Evolutionary conservation across 345 rosid genomes (phyloP), one percentile per base, ranked within the genome.

Genomic region (Aegle marmelos): DNA sequence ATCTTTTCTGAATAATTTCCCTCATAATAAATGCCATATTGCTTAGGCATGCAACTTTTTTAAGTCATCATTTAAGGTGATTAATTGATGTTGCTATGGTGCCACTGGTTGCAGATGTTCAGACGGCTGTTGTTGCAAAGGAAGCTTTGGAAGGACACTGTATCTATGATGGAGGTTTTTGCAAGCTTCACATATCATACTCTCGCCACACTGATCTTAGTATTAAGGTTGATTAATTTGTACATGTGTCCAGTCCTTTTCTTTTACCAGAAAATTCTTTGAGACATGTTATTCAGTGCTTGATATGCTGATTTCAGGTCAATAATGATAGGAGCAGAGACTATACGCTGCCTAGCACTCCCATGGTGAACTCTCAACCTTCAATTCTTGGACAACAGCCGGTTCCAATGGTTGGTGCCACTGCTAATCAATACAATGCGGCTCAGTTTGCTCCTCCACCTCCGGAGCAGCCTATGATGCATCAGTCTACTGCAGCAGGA

Each of bases 111-210:
- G 86, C 90, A 94, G 98, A 97, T 91, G 95, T 97, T 73, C 98
- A 90, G 84, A 97, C 94, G 7, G 99, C 94, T 78, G 86, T 97
- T 76, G 90, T 87, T 74, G 99, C 98, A 25, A 97, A 94, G 87
- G 98, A 93, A 83, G 96, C 99, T 67, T 82, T 97, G 88, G 98
- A 97, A 89, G 99, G 99, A 64, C 99, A 97, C 77, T 93, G 98
- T 87, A 94, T 97, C 36, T 94, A 97, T 74, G 98, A 92, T 80
- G 98, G 99, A 76, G 99, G 98, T 50, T 97, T 89, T 83, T 94
- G 99, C 90, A 94, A 97, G 81, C 98, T 97, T 82, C 99, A 97
- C 85, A 82, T 94, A 16, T 90, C 99, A 13, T 93, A 91, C 85
- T 94, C 99, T 19, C 99, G 98, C 72, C 99, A 94, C 70, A 91